phyloP scores from a whole-genome alignment of 345 rosid species.

The Boechera stricta region DNA sequence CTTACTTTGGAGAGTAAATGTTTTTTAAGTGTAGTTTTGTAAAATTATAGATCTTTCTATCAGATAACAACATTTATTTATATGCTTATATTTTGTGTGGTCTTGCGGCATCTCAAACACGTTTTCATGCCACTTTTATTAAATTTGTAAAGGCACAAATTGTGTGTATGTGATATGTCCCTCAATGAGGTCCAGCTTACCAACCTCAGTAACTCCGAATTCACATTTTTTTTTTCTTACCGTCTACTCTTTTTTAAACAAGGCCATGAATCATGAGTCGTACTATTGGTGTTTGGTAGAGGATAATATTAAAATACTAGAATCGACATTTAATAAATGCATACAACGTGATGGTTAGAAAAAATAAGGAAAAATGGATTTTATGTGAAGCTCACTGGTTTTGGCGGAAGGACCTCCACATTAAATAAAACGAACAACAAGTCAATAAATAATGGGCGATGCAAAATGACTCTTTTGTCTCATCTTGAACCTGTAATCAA shows the following conservation, averaged over 20 bases:
- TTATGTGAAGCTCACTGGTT: slow-evolving; percentile 6
- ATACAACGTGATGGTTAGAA: background rate
- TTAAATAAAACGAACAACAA: slow-evolving; percentile 24
- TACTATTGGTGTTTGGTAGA: background rate
- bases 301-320: background rate
- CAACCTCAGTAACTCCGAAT: slow-evolving; percentile 1
- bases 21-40: background rate
- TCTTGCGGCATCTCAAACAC: background rate
- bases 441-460: slow-evolving; percentile 8
- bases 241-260: background rate
- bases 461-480: slow-evolving; percentile 1
- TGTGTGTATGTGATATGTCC: background rate
- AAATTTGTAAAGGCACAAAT: background rate
- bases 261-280: background rate
- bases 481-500: background rate
- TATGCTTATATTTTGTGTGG: background rate
- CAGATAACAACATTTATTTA: background rate
- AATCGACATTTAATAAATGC: background rate
- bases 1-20: background rate
- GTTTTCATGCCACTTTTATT: background rate
- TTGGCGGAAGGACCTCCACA: slow-evolving; percentile 18
- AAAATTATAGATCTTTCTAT: background rate
- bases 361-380: background rate
- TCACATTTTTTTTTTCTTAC: background rate
- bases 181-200: background rate